These are phyloP conservation scores for Leccinum truebloodii DNA, from an alignment of 768 basidiomycete species.

Conservation along the genomic window DNA sequence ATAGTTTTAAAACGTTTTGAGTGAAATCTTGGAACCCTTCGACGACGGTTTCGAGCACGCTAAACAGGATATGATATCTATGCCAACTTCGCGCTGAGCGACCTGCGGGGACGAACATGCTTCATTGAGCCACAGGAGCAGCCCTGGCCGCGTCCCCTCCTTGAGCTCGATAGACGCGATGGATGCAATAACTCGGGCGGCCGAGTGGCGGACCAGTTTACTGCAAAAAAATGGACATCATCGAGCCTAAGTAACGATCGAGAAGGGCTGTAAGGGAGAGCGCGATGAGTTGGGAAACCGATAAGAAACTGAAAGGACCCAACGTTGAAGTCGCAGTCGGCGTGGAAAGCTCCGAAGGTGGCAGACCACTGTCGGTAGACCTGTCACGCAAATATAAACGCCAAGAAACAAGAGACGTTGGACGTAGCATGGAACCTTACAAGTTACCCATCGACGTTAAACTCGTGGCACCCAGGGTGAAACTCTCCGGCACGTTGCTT, in stretches of 20 bases:
- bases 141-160: constrained; percentile 75
- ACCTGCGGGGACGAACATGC: constrained; percentile 68
- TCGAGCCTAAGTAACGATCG: constrained; percentile 29
- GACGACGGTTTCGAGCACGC: constrained; percentile 88
- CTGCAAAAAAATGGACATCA: constrained; percentile 42
- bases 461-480: not conserved
- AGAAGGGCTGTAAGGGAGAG: constrained; percentile 18
- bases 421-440: constrained; percentile 6
- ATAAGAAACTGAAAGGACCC: constrained; percentile 3
- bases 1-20: constrained; percentile 75
- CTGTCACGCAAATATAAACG: constrained; percentile 3
- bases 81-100: constrained; percentile 86
- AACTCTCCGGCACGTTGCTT: not conserved
- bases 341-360: constrained; percentile 2
- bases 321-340: constrained; percentile 6
- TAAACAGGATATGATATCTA: constrained; percentile 74
- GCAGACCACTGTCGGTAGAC: constrained; percentile 12
- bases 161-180: constrained; percentile 89
- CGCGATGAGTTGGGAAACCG: constrained; percentile 11
- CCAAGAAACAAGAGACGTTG: not conserved
- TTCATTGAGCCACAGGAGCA: constrained; percentile 84
- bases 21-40: constrained; percentile 84
- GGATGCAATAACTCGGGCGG: constrained; percentile 89
- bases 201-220: constrained; percentile 88
- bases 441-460: not conserved